Conservation (phyloP, 2,329 filamentous ascomycete species). For the Exophiala spinifera region DNA sequence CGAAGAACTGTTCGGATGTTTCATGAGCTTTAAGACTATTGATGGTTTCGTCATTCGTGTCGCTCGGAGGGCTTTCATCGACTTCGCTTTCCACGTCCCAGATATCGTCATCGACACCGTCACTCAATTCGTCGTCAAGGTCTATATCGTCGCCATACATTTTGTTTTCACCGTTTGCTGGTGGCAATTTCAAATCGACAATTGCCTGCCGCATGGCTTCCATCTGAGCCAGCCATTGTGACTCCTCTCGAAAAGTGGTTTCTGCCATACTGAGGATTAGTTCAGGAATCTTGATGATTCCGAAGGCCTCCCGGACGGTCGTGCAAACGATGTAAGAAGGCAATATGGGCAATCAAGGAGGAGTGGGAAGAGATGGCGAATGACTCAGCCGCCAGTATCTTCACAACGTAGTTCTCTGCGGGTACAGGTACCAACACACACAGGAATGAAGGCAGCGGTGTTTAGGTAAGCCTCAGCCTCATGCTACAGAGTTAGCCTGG, state of each 20-base stretch:
- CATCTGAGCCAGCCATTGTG: conserved; percentile 81
- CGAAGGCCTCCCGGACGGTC: no score
- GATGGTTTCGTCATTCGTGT: conserved; percentile 62
- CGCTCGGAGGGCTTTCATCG: conserved; percentile 46
- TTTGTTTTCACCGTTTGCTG: conserved; percentile 44
- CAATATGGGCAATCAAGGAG: not conserved
- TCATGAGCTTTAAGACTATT: conserved; percentile 39
- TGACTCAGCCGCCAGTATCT: conserved; percentile 31
- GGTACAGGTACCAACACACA: conserved; percentile 26
- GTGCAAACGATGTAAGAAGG: not conserved
- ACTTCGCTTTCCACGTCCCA: conserved; percentile 74
- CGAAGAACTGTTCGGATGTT: conserved; percentile 44
- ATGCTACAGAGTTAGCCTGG: no score
- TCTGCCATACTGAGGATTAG: conserved; percentile 19
- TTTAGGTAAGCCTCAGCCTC: not conserved
- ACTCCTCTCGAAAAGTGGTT: conserved; percentile 40
- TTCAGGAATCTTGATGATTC: not conserved
- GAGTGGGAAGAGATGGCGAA: not conserved
- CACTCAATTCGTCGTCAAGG: conserved; percentile 59
- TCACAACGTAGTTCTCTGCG: conserved; percentile 40
- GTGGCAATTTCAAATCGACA: conserved; percentile 62
- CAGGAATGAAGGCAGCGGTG: not conserved
- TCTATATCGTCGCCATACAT: conserved; percentile 54
- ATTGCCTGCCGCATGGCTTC: conserved; percentile 83
- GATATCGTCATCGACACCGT: conserved; percentile 71